Base-by-base conservation (phyloP, 306 rosid genomes). In the Quercus rubra region DNA sequence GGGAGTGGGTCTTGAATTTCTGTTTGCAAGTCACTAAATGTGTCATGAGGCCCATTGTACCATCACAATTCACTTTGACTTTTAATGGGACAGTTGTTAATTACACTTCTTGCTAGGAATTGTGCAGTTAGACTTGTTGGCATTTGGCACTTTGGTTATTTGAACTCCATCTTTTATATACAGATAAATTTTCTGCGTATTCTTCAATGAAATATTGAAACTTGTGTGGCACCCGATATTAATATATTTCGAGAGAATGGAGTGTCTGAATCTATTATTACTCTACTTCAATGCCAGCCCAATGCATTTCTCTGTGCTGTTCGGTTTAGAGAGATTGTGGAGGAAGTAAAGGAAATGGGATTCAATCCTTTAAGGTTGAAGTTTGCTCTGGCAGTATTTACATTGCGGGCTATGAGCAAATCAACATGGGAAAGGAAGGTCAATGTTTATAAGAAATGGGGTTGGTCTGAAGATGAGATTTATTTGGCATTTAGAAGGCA, bases 401-500 rank as follows among this genome's bases (percentile, higher is more conserved):
- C 49, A 43, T 43, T 43, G 49, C 49, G 2, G 49, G 9, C 49
- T 1, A 10, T 83, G 54, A 73, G 56, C 14, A 69, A 85, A 74
- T 49, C 82, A 20, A 63, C 41, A 13, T 92, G 90, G 94, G 67
- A 70, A 5, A 76, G 69, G 2, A 89, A 86, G 70, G 63, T 89
- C 10, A 73, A 71, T 10, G 49, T 43, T 30, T 91, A 13, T 41
- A 88, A 71, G 76, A 85, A 28, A 27, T 92, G 91, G 92, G 97
- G 94, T 18, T 92, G 85, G 87, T 70, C 88, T 6, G 84, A 90
- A 14, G 90, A 88, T 23, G 79, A 76, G 4, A 41, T 81, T 21
- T 38, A 25, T 1, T 5, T 23, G 14, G 90, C 89, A 18, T 90
- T 88, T 64, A 43, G 51, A 73, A 84, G 51, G 51, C 3, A 10